These are phyloP conservation scores for Kwoniella shivajii DNA, from an alignment of 1,284 basidiomycete genomes.

Conservation along the genomic window DNA sequence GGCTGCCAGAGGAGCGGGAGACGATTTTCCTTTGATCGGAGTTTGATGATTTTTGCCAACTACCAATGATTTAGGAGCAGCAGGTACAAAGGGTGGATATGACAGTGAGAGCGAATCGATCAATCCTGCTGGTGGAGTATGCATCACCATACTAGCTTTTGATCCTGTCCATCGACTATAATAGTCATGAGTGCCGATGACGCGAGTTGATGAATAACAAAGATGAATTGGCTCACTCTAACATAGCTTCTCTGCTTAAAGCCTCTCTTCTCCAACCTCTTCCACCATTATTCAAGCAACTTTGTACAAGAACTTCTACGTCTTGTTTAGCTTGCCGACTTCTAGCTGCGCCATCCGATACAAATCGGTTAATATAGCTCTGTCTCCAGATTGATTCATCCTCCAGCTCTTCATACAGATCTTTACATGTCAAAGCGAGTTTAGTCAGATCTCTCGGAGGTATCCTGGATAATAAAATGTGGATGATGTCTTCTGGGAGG, in stretches of 20 bases:
- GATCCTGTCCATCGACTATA: conserved; percentile 46
- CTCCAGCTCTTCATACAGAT: conserved; percentile 31
- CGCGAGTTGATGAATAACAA: neutral
- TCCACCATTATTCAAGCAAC: conserved; percentile 21
- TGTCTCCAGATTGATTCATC: conserved; percentile 48
- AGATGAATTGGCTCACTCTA: conserved; percentile 37
- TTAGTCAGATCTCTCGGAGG: conserved; percentile 42
- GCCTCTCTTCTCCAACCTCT: conserved; percentile 45
- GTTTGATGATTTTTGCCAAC: conserved; percentile 37
- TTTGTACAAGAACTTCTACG: conserved; percentile 34
- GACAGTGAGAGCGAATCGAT: conserved; percentile 47
- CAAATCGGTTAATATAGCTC: conserved; percentile 47
- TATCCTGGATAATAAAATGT: conserved; percentile 37
- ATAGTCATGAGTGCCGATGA: neutral
- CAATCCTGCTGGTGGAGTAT: conserved; percentile 44
- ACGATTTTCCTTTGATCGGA: conserved; percentile 9
- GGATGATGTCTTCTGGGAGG: conserved; percentile 46
- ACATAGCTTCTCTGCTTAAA: conserved; percentile 42
- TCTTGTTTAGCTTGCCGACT: conserved; percentile 22
- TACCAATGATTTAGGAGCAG: conserved; percentile 21
- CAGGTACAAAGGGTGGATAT: conserved; percentile 36
- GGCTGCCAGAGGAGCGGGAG: conserved; percentile 1
- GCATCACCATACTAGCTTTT: conserved; percentile 35
- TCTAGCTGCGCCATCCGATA: conserved; percentile 32
- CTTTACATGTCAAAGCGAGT: conserved; percentile 38